These are phyloP conservation scores for Saccharomycopsis selenospora DNA, from an alignment of 805 yeast species.

Conservation along the genomic window DNA sequence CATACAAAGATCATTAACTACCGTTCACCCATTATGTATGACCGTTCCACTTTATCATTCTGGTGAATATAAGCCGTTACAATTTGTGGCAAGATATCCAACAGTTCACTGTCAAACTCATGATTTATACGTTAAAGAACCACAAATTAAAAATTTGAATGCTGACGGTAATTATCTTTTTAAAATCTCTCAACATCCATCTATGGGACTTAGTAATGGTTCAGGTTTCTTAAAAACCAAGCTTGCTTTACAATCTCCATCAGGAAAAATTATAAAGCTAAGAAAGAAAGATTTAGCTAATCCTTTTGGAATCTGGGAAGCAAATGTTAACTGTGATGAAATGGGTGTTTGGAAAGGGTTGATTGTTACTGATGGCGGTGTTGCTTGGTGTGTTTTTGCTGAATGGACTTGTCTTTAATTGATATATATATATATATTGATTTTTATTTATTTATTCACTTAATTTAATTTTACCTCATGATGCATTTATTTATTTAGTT, in stretches of 20 bases:
- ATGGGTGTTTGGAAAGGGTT: conserved; percentile 78
- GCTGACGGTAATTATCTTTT: conserved; percentile 58
- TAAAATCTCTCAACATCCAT: conserved; percentile 53
- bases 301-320: conserved; percentile 51
- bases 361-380: conserved; percentile 67
- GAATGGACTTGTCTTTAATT: conserved; percentile 67
- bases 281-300: conserved; percentile 39
- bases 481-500: too few species aligned
- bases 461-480: too few species aligned
- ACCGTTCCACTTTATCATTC: conserved; percentile 79
- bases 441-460: too few species aligned
- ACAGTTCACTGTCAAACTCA: conserved; percentile 59
- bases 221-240: conserved; percentile 41
- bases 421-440: conserved; percentile 1
- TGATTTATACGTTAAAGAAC: conserved; percentile 78
- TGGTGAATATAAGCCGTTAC: conserved; percentile 43
- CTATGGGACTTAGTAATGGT: conserved; percentile 38
- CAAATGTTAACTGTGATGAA: conserved; percentile 58
- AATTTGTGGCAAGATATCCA: conserved; percentile 67
- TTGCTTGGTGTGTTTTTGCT: conserved; percentile 82
- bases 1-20: conserved; percentile 45
- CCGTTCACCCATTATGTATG: conserved; percentile 61
- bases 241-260: conserved; percentile 74
- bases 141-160: conserved; percentile 63
- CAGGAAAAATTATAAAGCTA: conserved; percentile 66